Base-by-base conservation (phyloP, 306 rosid species). In the Boehmeria nivea region DNA sequence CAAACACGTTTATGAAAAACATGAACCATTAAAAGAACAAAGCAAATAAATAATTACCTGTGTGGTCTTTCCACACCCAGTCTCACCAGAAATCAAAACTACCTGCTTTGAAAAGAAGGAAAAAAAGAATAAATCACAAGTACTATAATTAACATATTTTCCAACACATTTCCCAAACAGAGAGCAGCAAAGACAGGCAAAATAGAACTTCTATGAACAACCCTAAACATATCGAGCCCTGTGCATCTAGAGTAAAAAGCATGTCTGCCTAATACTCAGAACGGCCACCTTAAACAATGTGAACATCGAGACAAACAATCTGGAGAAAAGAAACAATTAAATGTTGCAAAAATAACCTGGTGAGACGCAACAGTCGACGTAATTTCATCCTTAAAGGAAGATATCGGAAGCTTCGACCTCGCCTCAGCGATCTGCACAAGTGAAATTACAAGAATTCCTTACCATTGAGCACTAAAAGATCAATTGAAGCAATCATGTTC, bases 61-160 rank as follows among this genome's bases (percentile, higher is more conserved):
- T 4, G 99, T 87, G 60, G 99, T 93, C 84, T 93, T 87, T 76
- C 99, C 99, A 59, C 99, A 93, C 36, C 96, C 99, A 64, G 99
- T 93, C 81, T 87, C 88, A 28, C 96, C 96, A 79, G 82, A 73
- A 71, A 93, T 51, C 65, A 93, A 88, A 76, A 93, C 84, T 0
- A 87, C 99, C 99, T 93, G 89, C 72, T 70, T 76, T 4, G 38
- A 49, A 76, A 64, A 31, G 49, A 58, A 49, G 54, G 45, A 66
- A 65, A 38, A 70, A 69, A 57, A 51, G 49, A 77, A 72, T 42
- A 21, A 51, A 53, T 57, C 25, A 57, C 31, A 75, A 73, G 55
- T 60, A 23, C 51, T 2, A 0, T 31, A 1, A 31, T 4, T 6
- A 31, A 31, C 2, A 31, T 10, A 2, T 28, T 4, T 4, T 6